Base-by-base conservation (phyloP, 495 filamentous ascomycete species). In the Echria macrotheca region DNA sequence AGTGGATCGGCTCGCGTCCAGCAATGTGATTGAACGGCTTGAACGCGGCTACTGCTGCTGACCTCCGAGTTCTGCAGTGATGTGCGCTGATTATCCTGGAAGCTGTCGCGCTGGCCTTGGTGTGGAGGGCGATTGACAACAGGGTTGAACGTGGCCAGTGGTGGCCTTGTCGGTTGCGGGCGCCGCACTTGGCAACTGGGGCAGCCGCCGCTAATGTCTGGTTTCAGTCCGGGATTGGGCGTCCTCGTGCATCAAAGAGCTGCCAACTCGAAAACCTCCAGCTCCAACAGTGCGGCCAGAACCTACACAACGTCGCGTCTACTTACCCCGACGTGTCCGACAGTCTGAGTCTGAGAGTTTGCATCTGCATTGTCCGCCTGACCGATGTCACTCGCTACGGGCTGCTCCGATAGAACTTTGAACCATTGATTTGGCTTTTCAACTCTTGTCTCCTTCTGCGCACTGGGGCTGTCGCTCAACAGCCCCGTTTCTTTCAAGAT, bases 401-500 rank as follows among this genome's bases (percentile, higher is more conserved):
- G n/a, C n/a, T n/a, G 43, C 54, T 21, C 47, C 57, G 26, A 31
- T 52, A 48, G 38, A 44, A 22, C 15, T 44, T 21, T 10, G 37
- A 41, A 8, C 29, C 8, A 4, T n/a, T 12, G 14, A 23, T 18
- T 15, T 22, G 28, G 15, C 53, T 35, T 18, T 31, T 40, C 24
- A 28, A n/a, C 17, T 26, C 41, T 35, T 49, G 50, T 47, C 36
- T 39, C 49, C 40, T 52, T 74, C 40, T 52, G 75, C 73, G 66
- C 72, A 70, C 57, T 56, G 69, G 76, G 72, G 77, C 75, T 80
- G 74, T 77, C 78, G 79, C 77, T 65, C 54, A 57, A 70, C 75
- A 81, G 78, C 77, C 72, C 76, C 70, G 66, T 54, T 43, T 63
- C 53, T 57, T 62, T 58, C 77, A 82, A 67, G 61, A 83, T 83